Evolutionary conservation across 1,139 yeast species (phyloP).

Genomic region (Debaryomycetaceae sp.): DNA sequence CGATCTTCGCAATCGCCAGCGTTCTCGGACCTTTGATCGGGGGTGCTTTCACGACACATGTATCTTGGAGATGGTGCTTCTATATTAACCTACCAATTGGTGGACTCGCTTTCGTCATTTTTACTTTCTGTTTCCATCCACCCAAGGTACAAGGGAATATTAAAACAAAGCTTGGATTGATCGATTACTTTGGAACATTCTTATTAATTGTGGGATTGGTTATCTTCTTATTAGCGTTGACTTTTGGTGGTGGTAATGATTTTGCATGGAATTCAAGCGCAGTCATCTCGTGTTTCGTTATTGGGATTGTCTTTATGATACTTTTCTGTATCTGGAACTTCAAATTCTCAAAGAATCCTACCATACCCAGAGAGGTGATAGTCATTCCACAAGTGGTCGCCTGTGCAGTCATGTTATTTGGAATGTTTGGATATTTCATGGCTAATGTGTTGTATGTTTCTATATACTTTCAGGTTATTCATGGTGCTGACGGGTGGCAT

Average conservation of each 20-base stretch:
- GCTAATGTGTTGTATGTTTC: conserved; percentile 23
- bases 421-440: conserved; percentile 24
- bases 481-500: conserved; percentile 28
- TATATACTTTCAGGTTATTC: conserved; percentile 38
- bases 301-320: conserved; percentile 34
- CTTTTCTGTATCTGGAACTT: conserved; percentile 26
- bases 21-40: conserved; percentile 57
- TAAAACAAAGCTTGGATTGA: conserved; percentile 32
- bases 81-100: conserved; percentile 34
- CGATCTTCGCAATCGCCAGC: conserved; percentile 38
- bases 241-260: conserved; percentile 42
- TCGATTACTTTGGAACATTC: conserved; percentile 48
- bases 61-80: conserved; percentile 42
- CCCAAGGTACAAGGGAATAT: conserved; percentile 24
- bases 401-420: conserved; percentile 17
- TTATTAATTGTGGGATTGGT: conserved; percentile 40
- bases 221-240: conserved; percentile 43
- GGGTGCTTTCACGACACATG: conserved; percentile 45
- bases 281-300: conserved; percentile 41
- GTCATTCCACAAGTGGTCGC: conserved; percentile 22
- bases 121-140: conserved; percentile 28
- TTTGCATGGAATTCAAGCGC: conserved; percentile 50
- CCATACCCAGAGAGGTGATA: conserved; percentile 26
- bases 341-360: conserved; percentile 21
- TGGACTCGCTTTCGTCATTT: conserved; percentile 25